phyloP scores from a whole-genome alignment of 1,284 basidiomycete species.

The Trichosporon faecale region DNA sequence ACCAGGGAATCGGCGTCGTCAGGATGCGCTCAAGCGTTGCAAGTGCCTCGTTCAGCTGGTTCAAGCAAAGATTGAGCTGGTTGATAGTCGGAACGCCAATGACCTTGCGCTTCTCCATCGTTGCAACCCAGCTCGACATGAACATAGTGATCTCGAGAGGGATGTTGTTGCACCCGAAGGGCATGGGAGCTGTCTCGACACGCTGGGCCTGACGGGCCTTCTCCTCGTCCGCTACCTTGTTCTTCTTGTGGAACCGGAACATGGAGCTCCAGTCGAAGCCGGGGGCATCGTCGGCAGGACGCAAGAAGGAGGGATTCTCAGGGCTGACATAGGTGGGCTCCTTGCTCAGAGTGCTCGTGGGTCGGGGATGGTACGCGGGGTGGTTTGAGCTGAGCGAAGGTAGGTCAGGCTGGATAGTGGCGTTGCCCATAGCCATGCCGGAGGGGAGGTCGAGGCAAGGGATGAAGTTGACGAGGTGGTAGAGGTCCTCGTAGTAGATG shows the following conservation, averaged over 20 bases:
- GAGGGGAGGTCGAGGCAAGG: constrained; percentile 40
- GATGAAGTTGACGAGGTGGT: constrained; percentile 45
- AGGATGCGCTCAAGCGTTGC: constrained; percentile 71
- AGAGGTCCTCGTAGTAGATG: constrained; percentile 53
- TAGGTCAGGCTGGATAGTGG: constrained; percentile 30
- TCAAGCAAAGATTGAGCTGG: constrained; percentile 58
- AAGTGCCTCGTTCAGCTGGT: constrained; percentile 64
- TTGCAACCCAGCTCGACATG: constrained; percentile 65
- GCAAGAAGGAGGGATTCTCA: constrained; percentile 38
- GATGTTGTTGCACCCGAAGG: constrained; percentile 14
- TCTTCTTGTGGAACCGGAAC: constrained; percentile 55
- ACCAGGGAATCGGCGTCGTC: constrained; percentile 75
- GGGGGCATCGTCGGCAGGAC: constrained; percentile 62
- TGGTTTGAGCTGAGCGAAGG: constrained; percentile 22
- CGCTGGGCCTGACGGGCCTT: background rate
- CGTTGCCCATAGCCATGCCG: constrained; percentile 34
- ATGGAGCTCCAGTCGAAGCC: constrained; percentile 63
- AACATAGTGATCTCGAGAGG: constrained; percentile 72
- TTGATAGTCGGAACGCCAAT: constrained; percentile 65
- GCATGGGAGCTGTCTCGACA: background rate
- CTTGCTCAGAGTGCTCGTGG: constrained; percentile 8
- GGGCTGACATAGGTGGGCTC: constrained; percentile 53
- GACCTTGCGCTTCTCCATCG: constrained; percentile 61
- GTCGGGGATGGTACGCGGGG: background rate
- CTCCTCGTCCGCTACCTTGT: background rate